Conservation (phyloP, 352 stramenopile genomes). For the Pelagophyceae sp. region DNA sequence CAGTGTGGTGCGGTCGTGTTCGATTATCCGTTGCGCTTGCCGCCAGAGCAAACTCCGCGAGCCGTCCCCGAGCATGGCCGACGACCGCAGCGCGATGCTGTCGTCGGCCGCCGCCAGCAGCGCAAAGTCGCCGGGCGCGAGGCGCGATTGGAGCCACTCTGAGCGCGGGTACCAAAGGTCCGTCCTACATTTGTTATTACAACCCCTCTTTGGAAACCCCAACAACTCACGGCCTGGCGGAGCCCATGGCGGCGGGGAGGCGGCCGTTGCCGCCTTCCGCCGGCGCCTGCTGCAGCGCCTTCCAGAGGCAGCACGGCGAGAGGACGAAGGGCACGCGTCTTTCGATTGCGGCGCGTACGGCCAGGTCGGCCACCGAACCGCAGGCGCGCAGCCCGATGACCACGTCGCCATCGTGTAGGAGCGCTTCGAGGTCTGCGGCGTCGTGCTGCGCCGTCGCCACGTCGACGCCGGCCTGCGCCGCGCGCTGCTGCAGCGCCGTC, state of each 20-base stretch:
- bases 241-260: not conserved
- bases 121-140: not conserved
- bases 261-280: not conserved
- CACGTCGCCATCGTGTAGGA: not conserved
- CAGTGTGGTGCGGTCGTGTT: too few relatives aligned
- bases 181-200: too few relatives aligned
- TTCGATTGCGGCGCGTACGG: not conserved
- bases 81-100: not conserved
- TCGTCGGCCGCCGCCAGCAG: not conserved
- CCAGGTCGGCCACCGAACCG: not conserved
- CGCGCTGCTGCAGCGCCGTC: not conserved
- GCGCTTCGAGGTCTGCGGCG: not conserved
- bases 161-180: not conserved
- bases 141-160: not conserved
- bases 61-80: not conserved
- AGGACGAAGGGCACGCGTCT: not conserved
- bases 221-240: too few relatives aligned
- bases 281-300: not conserved
- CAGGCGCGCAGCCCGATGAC: not conserved
- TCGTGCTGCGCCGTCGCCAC: not conserved
- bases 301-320: not conserved
- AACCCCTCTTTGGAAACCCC: too few relatives aligned
- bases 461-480: not conserved
- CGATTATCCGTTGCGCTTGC: not conserved
- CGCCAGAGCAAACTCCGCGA: not conserved